These are phyloP conservation scores for Dorcoceras hygrometricum DNA, from an alignment of 257 asterid genomes.

Conservation along the genomic window DNA sequence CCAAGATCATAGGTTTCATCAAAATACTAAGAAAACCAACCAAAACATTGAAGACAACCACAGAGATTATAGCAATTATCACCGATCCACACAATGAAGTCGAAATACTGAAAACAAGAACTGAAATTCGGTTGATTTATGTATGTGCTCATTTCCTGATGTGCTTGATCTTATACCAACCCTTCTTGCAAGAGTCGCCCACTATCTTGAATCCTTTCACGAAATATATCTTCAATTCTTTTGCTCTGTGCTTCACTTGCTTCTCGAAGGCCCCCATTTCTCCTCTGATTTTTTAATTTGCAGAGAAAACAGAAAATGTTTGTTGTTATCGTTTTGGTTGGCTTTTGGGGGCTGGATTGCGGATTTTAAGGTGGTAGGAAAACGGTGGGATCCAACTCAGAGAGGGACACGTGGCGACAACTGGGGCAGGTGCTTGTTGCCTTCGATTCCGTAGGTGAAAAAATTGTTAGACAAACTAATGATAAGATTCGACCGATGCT, in stretches of 20 bases:
- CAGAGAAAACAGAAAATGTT: background rate
- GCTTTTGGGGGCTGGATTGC: background rate
- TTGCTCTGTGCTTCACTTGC: conserved; percentile 55
- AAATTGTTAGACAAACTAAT: too few species aligned
- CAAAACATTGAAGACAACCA: background rate
- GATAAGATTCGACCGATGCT: too few species aligned
- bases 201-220: conserved; percentile 52
- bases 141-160: conserved; percentile 24
- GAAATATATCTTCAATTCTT: conserved; percentile 34
- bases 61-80: too few species aligned
- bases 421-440: conserved; percentile 1
- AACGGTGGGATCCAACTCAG: conserved; percentile 38
- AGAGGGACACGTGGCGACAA: conserved; percentile 27
- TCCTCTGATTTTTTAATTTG: background rate
- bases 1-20: too few species aligned
- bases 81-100: background rate
- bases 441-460: conserved; percentile 24
- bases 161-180: conserved; percentile 58
- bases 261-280: conserved; percentile 48
- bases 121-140: too few species aligned
- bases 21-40: background rate
- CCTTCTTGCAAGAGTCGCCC: conserved; percentile 56
- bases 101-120: background rate
- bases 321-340: background rate
- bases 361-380: conserved; percentile 16